Percentiles rank a stretch among this genome's conserved stretches.
phyloP scores from a whole-genome alignment of 1,284 basidiomycete species.

The Calocybe gambosa region DNA sequence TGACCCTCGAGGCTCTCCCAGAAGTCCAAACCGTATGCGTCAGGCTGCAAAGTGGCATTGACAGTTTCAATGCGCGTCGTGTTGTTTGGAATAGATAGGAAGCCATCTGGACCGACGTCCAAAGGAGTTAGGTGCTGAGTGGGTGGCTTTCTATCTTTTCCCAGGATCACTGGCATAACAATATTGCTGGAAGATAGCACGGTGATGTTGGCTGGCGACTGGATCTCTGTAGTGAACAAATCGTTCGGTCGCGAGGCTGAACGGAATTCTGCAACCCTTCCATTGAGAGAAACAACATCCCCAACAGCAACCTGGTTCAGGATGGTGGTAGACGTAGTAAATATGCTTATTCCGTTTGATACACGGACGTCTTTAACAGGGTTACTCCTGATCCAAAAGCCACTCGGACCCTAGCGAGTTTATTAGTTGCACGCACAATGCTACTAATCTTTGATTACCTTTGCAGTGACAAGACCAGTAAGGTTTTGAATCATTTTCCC shows the following conservation, averaged over 20 bases:
- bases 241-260: slow-evolving; percentile 35
- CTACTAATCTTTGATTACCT: slow-evolving; percentile 27
- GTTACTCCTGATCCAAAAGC: slow-evolving; percentile 50
- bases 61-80: slow-evolving; percentile 38
- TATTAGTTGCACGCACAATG: background rate
- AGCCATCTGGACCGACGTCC: slow-evolving; percentile 48
- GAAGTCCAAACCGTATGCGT: slow-evolving; percentile 53
- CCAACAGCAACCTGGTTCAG: slow-evolving; percentile 39
- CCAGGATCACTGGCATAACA: slow-evolving; percentile 45
- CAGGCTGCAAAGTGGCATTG: slow-evolving; percentile 45
- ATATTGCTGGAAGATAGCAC: slow-evolving; percentile 42
- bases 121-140: slow-evolving; percentile 42
- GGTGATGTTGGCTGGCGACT: slow-evolving; percentile 36
- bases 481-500: slow-evolving; percentile 44
- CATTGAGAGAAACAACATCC: slow-evolving; percentile 43
- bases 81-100: slow-evolving; percentile 52
- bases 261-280: slow-evolving; percentile 47
- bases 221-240: slow-evolving; percentile 47
- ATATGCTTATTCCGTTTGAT: slow-evolving; percentile 51
- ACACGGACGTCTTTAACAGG: slow-evolving; percentile 37
- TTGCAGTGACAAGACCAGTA: slow-evolving; percentile 50
- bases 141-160: slow-evolving; percentile 49
- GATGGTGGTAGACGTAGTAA: slow-evolving; percentile 33
- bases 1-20: slow-evolving; percentile 61
- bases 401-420: slow-evolving; percentile 34